Evolutionary conservation across 352 stramenopile genomes (phyloP), one percentile per base, ranked within the genome.

Genomic region (Phytophthora podocarpi): DNA sequence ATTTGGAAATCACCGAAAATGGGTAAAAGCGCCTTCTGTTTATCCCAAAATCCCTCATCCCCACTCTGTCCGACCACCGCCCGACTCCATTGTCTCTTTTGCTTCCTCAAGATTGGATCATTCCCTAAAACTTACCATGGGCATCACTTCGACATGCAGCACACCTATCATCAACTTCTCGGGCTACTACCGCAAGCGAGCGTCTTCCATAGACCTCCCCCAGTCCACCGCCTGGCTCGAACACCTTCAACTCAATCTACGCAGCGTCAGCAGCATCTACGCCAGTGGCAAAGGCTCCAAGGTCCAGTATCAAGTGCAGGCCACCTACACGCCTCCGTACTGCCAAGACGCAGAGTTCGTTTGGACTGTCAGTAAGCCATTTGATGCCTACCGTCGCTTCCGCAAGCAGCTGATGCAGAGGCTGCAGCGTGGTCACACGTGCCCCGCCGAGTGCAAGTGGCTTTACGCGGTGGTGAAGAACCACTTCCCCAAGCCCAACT

Each of bases 341-440:
- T 56, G 26, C n/a, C 41, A 59, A 27, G 48, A 62, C 30, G 30
- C 41, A 34, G 52, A 49, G 41, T 32, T 74, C 59, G 36, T 27
- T 20, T 83, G 57, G 71, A 66, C 49, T 37, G 68, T 72, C 10
- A 34, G 45, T 24, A 48, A 56, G 18, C 49, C 64, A 4, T 84
- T 80, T 24, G 66, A 86, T 3, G 77, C 70, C 24, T 86, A 78
- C 34, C 61, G 65, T 10, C 57, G 55, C 23, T 81, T 89, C 45
- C 80, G 82, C 32, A 70, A 72, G 32, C 64, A 70, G 20, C 23
- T 78, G 15, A 7, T 74, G 26, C 41, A 35, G 1, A 26, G 35
- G 15, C 46, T 78, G 23, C 46, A 67, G 35, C 51, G 16, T 2
- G 65, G 61, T 24, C 70, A 78, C 57, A 45, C 30, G 28, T 78